phyloP scores from a whole-genome alignment of 2,329 filamentous ascomycete species.

The Colletotrichum sp. region DNA sequence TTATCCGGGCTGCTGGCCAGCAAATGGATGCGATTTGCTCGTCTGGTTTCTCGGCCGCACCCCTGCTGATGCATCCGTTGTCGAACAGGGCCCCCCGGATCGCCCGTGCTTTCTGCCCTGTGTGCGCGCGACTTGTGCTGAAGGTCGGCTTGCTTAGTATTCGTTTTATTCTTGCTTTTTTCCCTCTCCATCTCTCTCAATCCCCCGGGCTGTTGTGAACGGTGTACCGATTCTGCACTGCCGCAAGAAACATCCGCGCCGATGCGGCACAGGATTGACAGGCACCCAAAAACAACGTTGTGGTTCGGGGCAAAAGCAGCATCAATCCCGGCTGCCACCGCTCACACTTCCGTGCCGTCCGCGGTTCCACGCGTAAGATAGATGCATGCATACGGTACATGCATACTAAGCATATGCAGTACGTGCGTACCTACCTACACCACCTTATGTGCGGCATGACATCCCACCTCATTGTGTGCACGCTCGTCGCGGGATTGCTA shows the following conservation, averaged over 20 bases:
- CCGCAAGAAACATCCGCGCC: not conserved
- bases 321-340: not conserved
- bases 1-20: conserved; percentile 14
- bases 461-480: not conserved
- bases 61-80: conserved; percentile 1
- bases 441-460: not conserved
- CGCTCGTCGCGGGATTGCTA: not conserved
- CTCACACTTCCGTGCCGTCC: not conserved
- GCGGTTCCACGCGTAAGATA: not conserved
- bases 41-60: not conserved
- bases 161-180: not conserved
- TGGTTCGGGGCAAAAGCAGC: not conserved
- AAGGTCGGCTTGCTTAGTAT: not conserved
- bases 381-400: not conserved
- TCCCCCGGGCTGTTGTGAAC: not conserved
- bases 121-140: not conserved
- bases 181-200: not conserved
- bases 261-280: not conserved
- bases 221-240: not conserved
- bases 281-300: not conserved
- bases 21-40: conserved; percentile 17
- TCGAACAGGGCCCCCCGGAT: conserved; percentile 7
- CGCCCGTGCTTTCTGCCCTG: not conserved
- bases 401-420: not conserved
- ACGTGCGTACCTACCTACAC: not conserved